Percentiles rank a stretch among this genome's conserved stretches.
Evolutionary conservation across 306 rosid species (phyloP).

Genomic region (Geum urbanum): DNA sequence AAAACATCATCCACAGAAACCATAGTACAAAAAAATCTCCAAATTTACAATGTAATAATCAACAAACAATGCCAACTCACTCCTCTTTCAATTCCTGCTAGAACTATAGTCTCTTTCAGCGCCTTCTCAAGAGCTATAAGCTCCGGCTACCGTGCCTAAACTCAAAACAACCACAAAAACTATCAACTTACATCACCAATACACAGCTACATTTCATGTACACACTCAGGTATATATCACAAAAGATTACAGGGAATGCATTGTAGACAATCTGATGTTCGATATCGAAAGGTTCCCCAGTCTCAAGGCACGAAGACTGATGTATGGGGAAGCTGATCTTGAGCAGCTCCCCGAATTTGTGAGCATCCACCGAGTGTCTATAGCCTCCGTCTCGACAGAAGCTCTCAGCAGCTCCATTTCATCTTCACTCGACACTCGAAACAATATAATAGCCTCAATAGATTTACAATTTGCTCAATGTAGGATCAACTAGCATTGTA

Average conservation of each 20-base stretch:
- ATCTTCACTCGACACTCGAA: too few relatives aligned
- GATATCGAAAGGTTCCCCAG: conserved; percentile 82
- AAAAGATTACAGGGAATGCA: conserved; percentile 60
- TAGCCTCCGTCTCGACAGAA: conserved; percentile 81
- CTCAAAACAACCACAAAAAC: conserved; percentile 4
- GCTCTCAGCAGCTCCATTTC: too few relatives aligned
- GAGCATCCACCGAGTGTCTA: conserved; percentile 55
- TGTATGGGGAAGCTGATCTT: conserved; percentile 70
- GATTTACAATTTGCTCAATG: too few relatives aligned
- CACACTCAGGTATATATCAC: background rate
- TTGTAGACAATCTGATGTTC: conserved; percentile 81
- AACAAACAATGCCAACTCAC: conserved; percentile 29
- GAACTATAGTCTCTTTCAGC: conserved; percentile 75
- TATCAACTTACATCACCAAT: background rate
- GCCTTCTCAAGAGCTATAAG: conserved; percentile 82
- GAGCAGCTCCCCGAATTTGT: conserved; percentile 66
- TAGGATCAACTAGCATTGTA: too few relatives aligned
- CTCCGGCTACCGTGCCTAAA: conserved; percentile 86
- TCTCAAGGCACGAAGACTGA: conserved; percentile 82
- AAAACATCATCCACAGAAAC: too few relatives aligned
- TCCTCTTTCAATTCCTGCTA: conserved; percentile 86
- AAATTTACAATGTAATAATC: conserved; percentile 8
- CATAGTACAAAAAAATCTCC: conserved; percentile 9
- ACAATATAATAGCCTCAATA: too few relatives aligned
- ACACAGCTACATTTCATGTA: background rate